These are phyloP conservation scores for Candida sp. DNA, from an alignment of 1,139 yeast genomes.

Conservation along the genomic window DNA sequence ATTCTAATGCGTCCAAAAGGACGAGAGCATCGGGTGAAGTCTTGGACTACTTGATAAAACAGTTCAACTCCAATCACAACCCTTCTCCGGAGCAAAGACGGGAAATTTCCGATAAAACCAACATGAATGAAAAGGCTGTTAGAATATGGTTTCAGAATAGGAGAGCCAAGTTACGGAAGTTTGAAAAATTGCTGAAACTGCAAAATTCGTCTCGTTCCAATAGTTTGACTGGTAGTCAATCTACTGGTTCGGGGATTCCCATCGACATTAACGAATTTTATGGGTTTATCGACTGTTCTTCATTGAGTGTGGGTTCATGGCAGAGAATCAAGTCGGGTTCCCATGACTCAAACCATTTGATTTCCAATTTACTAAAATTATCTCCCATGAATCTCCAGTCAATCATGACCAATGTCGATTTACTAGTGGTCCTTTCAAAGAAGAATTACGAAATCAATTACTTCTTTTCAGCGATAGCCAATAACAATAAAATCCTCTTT, in stretches of 20 bases:
- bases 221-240: slow-evolving; percentile 11
- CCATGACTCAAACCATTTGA: slow-evolving; percentile 36
- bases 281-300: slow-evolving; percentile 61
- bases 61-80: slow-evolving; percentile 70
- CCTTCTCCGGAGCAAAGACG: slow-evolving; percentile 68
- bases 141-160: slow-evolving; percentile 95
- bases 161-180: slow-evolving; percentile 73
- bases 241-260: slow-evolving; percentile 28
- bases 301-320: slow-evolving; percentile 76
- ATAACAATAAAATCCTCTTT: slow-evolving; percentile 63
- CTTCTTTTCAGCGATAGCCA: slow-evolving; percentile 67
- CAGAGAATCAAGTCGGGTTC: slow-evolving; percentile 69
- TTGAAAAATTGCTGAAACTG: slow-evolving; percentile 36
- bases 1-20: slow-evolving; percentile 19
- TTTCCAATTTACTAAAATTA: slow-evolving; percentile 50
- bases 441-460: slow-evolving; percentile 71
- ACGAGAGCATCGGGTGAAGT: slow-evolving; percentile 85
- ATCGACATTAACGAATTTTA: slow-evolving; percentile 63
- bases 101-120: slow-evolving; percentile 69
- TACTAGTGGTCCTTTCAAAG: slow-evolving; percentile 63
- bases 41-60: slow-evolving; percentile 61
- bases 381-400: slow-evolving; percentile 64
- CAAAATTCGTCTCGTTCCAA: slow-evolving; percentile 18
- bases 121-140: slow-evolving; percentile 89
- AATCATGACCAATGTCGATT: slow-evolving; percentile 64